Evolutionary conservation across 2,329 filamentous ascomycete genomes (phyloP).

Genomic region (Colletotrichum horii): DNA sequence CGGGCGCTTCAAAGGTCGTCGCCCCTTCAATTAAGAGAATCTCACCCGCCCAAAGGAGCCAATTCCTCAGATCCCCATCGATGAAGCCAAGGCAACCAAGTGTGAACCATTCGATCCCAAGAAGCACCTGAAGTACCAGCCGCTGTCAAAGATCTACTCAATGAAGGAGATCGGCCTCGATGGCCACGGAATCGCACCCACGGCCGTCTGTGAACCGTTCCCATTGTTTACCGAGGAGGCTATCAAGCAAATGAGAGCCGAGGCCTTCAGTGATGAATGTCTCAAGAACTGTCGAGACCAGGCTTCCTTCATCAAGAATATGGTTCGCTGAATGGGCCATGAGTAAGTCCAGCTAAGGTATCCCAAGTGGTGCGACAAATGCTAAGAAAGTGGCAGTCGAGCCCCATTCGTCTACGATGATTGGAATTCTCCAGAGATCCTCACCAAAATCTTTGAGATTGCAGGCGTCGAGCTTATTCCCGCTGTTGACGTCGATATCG

Average conservation of each 20-base stretch:
- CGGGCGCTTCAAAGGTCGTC: background rate
- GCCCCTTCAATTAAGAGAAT: background rate
- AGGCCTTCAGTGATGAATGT: constrained; percentile 63
- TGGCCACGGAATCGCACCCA: constrained; percentile 62
- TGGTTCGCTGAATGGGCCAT: constrained; percentile 53
- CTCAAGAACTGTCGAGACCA: constrained; percentile 61
- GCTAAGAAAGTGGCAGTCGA: background rate
- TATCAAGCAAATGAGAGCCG: constrained; percentile 64
- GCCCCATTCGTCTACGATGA: background rate
- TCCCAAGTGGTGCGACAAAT: fast-evolving
- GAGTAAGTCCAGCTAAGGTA: constrained; percentile 48
- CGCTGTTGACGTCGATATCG: constrained; percentile 60
- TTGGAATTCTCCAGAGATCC: background rate
- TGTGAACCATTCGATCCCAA: background rate
- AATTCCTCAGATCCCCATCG: background rate
- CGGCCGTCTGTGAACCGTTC: constrained; percentile 71
- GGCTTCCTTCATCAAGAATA: constrained; percentile 49
- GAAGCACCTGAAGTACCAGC: constrained; percentile 41
- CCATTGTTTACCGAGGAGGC: constrained; percentile 66
- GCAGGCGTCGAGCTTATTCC: constrained; percentile 60
- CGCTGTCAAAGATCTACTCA: constrained; percentile 54
- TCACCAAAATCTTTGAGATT: constrained; percentile 50
- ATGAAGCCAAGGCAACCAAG: background rate
- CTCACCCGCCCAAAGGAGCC: background rate
- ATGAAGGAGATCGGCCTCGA: constrained; percentile 69